Conservation (phyloP, 495 filamentous ascomycete genomes). For the Tuber borchii region DNA sequence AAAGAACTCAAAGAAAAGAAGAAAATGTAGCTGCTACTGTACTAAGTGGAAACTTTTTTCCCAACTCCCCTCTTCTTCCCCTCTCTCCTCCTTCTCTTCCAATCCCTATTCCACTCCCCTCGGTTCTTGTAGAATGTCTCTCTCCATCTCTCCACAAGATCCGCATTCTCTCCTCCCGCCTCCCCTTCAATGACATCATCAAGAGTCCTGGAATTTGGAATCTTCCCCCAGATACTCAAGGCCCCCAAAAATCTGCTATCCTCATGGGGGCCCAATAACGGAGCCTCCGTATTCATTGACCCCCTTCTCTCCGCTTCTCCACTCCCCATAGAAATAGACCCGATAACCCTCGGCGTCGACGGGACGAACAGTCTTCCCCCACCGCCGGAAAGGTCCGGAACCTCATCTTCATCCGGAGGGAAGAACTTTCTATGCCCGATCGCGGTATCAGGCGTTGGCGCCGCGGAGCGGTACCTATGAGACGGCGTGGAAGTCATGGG, state of each 20-base stretch:
- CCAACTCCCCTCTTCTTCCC: conserved; percentile 66
- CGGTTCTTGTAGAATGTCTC: conserved; percentile 91
- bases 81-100: conserved; percentile 78
- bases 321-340: conserved; percentile 11
- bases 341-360: conserved; percentile 15
- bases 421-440: conserved; percentile 54
- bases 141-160: conserved; percentile 52
- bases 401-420: conserved; percentile 32
- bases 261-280: conserved; percentile 28
- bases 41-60: background rate
- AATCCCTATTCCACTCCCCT: conserved; percentile 80
- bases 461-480: conserved; percentile 51
- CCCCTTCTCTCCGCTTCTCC: background rate
- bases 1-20: conserved; percentile 1
- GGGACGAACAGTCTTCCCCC: conserved; percentile 22
- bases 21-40: background rate
- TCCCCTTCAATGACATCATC: conserved; percentile 39
- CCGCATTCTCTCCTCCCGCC: conserved; percentile 45
- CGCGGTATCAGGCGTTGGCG: conserved; percentile 92
- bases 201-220: conserved; percentile 31
- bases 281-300: conserved; percentile 21
- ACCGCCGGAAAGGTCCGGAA: conserved; percentile 2
- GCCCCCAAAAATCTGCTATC: conserved; percentile 35
- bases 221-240: conserved; percentile 36
- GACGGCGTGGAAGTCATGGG: conserved; percentile 10